Evolutionary conservation across 129 eudicot genomes (phyloP).

Genomic region (Heracleum sosnowskyi): DNA sequence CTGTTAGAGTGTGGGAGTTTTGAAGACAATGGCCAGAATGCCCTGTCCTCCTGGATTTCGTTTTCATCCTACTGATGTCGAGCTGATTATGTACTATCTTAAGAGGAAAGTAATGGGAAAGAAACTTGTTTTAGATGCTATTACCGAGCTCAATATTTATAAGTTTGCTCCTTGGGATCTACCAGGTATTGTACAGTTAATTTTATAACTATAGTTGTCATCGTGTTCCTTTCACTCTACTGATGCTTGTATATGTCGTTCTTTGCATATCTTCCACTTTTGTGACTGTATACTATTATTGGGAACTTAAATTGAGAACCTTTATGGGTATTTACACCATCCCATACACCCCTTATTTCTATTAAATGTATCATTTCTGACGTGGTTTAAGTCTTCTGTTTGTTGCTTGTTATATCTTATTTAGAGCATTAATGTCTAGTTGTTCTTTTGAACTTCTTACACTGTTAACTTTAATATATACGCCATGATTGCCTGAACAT

Average conservation of each 20-base stretch:
- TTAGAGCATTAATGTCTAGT: not conserved
- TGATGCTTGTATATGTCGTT: not conserved
- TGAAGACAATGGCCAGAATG: not conserved
- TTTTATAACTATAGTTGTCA: not conserved
- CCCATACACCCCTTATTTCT: not conserved
- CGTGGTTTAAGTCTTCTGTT: too few relatives aligned
- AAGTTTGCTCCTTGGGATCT: not conserved
- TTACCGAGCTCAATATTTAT: too few relatives aligned
- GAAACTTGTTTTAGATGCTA: too few relatives aligned
- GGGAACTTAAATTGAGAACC: not conserved
- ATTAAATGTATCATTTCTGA: too few relatives aligned
- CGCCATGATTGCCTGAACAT: not conserved
- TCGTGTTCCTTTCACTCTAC: not conserved
- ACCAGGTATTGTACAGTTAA: conserved; percentile 38
- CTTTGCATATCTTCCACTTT: not conserved
- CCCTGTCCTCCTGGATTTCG: too few relatives aligned
- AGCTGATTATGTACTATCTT: too few relatives aligned
- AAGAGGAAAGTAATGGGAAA: conserved; percentile 19
- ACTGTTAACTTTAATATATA: not conserved
- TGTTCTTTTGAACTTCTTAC: not conserved
- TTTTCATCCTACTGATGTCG: too few relatives aligned
- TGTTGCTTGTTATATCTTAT: not conserved
- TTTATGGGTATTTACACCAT: not conserved
- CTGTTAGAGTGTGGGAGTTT: conserved; percentile 16
- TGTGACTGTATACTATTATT: not conserved